These are phyloP conservation scores for Theileria orientalis DNA, from an alignment of 169 alveolate genomes.

Conservation along the genomic window DNA sequence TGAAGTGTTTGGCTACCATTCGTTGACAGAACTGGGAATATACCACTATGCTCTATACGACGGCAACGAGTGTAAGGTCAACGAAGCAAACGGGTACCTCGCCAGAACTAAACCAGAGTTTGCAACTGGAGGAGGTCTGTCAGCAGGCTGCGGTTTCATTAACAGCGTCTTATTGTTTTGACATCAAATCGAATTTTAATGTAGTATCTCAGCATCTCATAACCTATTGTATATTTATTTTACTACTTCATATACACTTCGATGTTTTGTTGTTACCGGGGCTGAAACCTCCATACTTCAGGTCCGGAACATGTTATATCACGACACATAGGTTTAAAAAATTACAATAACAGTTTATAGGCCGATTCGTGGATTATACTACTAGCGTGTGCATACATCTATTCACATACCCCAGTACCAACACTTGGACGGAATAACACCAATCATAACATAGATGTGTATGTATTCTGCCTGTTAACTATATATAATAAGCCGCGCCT, in stretches of 20 bases:
- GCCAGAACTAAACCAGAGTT: conserved; percentile 56
- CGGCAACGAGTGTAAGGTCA: conserved; percentile 22
- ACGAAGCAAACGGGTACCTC: conserved; percentile 55
- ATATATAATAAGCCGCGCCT: background rate
- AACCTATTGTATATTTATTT: no score
- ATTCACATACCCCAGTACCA: background rate
- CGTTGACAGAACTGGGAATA: conserved; percentile 58
- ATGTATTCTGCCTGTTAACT: background rate
- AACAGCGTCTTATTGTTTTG: conserved; percentile 36
- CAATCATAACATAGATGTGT: background rate
- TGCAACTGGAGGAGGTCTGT: conserved; percentile 59
- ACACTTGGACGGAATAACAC: background rate
- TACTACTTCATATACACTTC: no score
- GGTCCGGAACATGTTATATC: no score
- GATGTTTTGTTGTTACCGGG: no score
- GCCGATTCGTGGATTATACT: no score
- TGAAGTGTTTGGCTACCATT: conserved; percentile 17
- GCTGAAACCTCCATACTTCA: no score
- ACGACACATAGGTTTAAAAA: no score
- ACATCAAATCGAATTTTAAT: no score
- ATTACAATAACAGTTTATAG: no score
- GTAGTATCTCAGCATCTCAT: no score
- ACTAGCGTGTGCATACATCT: conserved; percentile 6
- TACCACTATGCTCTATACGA: conserved; percentile 48
- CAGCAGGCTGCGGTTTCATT: conserved; percentile 47